These are phyloP conservation scores for Monosporozyma yasuniensis DNA, from an alignment of 805 yeast genomes.

Conservation along the genomic window DNA sequence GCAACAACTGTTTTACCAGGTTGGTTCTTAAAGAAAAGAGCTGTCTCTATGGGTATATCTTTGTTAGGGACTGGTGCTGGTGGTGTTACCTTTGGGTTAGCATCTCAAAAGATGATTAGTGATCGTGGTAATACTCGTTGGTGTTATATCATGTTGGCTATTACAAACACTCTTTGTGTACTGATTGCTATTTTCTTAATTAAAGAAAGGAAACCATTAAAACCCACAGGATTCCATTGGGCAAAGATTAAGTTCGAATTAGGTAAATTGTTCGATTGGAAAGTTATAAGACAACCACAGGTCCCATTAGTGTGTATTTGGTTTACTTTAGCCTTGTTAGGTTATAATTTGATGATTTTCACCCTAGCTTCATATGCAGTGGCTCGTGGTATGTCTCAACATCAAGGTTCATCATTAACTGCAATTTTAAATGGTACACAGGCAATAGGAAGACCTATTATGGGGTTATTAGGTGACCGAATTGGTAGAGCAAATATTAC, in stretches of 20 bases:
- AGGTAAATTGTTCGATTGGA: conserved; percentile 10
- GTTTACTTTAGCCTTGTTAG: conserved; percentile 31
- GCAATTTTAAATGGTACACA: conserved; percentile 41
- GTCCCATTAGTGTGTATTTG: conserved; percentile 31
- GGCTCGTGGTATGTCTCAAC: conserved; percentile 36
- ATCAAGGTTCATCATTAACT: conserved; percentile 37
- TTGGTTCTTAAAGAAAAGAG: conserved; percentile 59
- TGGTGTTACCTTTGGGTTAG: conserved; percentile 38
- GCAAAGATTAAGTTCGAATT: conserved; percentile 21
- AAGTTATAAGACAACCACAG: conserved; percentile 18
- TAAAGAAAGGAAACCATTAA: conserved; percentile 35
- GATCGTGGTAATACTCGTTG: conserved; percentile 36
- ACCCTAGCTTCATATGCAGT: conserved; percentile 40
- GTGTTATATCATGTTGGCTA: conserved; percentile 40
- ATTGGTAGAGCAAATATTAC: conserved; percentile 42
- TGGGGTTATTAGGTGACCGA: conserved; percentile 38
- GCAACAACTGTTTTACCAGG: conserved; percentile 54
- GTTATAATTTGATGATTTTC: conserved; percentile 38
- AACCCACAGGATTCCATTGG: conserved; percentile 23
- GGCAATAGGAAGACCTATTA: conserved; percentile 39
- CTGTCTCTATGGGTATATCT: conserved; percentile 43
- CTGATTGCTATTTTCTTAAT: conserved; percentile 36
- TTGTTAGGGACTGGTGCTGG: conserved; percentile 47
- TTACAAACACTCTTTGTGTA: conserved; percentile 32
- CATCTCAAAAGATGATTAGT: conserved; percentile 35